Evolutionary conservation across 2,329 filamentous ascomycete genomes (phyloP), one percentile per base, ranked within the genome.

Genomic region (Trichoderma gracile): DNA sequence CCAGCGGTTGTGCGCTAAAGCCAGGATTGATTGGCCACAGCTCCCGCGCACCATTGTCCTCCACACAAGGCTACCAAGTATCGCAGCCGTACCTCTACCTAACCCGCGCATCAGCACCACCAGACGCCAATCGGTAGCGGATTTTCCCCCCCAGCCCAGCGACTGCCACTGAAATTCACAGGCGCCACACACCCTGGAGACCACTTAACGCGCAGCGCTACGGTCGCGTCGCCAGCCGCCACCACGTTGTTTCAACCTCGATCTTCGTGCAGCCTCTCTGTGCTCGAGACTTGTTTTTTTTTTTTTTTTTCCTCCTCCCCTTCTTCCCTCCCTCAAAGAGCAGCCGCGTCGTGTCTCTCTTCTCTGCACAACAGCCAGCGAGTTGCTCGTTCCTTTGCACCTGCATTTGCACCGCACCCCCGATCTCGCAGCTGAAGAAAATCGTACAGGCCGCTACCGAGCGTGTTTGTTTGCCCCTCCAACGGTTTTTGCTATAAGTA

Each of bases 161-260:
- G 33, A 17, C 30, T 52, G 49, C 33, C 30, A 43, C 23, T 30
- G 49, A 54, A 62, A 53, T 54, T 54, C 59, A 53, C 47, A 62
- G 33, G 59, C 40, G 59, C 59, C 49, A 62, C 59, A 62, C 49
- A 62, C 33, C 33, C 33, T 38, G 33, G 12, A 14, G 46, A 64
- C 61, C 61, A 64, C 61, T 64, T 64, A 58, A 64, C 61, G 61
- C 61, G 61, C 50, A 56, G 61, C 54, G 61, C 61, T 56, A 55
- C 52, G 61, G 61, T 57, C 61, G 61, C 61, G 61, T 64, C 61
- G 57, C 61, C 49, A 62, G 47, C 42, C 45, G 53, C 61, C 33
- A 64, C 52, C 43, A 57, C 50, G 33, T 52, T 47, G 40, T 47
- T 52, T 64, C 45, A 49, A 58, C 50, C 40, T 62, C 30, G 14